Evolutionary conservation across 1,139 yeast genomes (phyloP), one percentile per base, ranked within the genome.

Genomic region (Hemisphaericaspora subhashii): DNA sequence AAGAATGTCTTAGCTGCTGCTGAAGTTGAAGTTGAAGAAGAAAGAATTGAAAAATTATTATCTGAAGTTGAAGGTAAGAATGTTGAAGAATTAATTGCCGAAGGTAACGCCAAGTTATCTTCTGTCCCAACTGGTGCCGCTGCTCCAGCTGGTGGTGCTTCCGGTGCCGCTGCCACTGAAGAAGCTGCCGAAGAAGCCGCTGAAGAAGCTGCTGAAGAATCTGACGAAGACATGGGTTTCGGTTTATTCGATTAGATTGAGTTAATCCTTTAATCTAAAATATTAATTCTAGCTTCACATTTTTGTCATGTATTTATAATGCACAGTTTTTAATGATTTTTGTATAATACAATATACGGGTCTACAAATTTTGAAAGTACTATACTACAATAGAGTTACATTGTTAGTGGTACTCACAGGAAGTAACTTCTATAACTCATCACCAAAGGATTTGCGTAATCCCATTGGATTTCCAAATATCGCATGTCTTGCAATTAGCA

Each of bases 121-220:
- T 79, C 97, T 54, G 96, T 90, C 56, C 98, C 98, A 75, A 66
- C 96, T 68, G 98, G 96, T 73, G 97, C 92, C 77, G 90, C 96
- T 65, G 90, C 90, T 66, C 79, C 87, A 58, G 77, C 86, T 62
- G 77, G 79, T 59, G 81, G 79, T 64, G 83, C 83, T 60, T 81
- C 83, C 58, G 78, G 81, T 55, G 77, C 74, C 60, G 82, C 69
- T 60, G 87, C 72, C 60, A 84, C 77, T 52, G 83, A 66, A 49
- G 86, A 71, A 46, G 95, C 77, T 53, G 95, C 72, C 48, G 95
- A 72, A 52, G 86, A 63, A 52, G 83, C 66, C 54, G 83, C 70
- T 57, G 85, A 71, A 58, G 76, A 70, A 56, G 86, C 75, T 65
- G 81, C 72, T 59, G 83, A 77, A 62, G 82, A 76, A 62, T 78